Conservation (phyloP, 2,329 filamentous ascomycete species). For the Colletotrichum sp. region DNA sequence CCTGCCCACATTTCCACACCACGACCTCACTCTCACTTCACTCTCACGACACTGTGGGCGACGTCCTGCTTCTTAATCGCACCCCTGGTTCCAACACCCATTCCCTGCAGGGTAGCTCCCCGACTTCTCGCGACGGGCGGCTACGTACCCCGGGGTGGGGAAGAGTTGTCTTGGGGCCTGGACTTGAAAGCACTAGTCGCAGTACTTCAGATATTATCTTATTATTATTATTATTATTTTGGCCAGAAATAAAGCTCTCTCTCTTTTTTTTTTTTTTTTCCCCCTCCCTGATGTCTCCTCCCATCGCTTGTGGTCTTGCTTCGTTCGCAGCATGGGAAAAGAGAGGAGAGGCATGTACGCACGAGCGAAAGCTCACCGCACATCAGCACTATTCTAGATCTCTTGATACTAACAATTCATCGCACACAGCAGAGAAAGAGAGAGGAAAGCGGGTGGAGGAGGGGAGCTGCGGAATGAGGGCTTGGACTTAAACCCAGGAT, state of each 20-base stretch:
- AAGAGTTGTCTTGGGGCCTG: background rate
- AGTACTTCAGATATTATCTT: background rate
- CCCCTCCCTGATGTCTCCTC: background rate
- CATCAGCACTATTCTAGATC: background rate
- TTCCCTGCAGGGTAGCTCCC: slow-evolving; percentile 12
- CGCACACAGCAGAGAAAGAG: background rate
- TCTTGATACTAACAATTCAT: background rate
- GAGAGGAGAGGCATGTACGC: background rate
- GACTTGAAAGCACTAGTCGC: background rate
- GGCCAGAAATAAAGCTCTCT: too few relatives aligned
- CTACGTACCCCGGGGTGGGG: slow-evolving; percentile 15
- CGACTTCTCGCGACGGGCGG: slow-evolving; percentile 10
- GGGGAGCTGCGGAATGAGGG: background rate
- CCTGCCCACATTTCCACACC: background rate
- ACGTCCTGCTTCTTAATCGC: background rate
- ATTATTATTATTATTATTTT: background rate
- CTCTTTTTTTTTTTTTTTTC: too few relatives aligned
- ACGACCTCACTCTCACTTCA: background rate
- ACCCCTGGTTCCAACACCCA: slow-evolving; percentile 4
- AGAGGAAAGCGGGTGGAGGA: background rate
- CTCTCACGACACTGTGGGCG: background rate
- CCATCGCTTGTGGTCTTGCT: background rate
- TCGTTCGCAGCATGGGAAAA: background rate
- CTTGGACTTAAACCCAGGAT: background rate
- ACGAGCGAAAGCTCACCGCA: background rate